Conservation (phyloP, 495 filamentous ascomycete genomes). For the Tuber indicum region DNA sequence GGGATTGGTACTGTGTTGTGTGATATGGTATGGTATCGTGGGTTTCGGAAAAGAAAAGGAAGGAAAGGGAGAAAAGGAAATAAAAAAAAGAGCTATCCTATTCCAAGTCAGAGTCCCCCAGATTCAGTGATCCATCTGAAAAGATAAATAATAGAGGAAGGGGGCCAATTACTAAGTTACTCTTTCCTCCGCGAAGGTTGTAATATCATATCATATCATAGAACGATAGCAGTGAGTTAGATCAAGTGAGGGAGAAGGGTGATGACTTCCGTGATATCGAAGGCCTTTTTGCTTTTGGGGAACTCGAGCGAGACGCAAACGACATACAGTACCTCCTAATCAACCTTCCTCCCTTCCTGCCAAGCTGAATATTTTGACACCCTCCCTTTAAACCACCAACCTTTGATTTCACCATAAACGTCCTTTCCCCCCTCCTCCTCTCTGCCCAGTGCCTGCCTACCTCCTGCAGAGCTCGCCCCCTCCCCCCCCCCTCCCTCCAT, state of each 20-base stretch:
- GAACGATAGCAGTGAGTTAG: neutral
- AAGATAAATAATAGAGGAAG: neutral
- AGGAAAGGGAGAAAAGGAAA: neutral
- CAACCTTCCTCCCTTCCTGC: conserved; percentile 2
- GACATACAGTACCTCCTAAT: neutral
- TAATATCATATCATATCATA: neutral
- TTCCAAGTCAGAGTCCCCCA: neutral
- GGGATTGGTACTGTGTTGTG: neutral
- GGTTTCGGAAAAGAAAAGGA: neutral
- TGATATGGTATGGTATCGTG: conserved; percentile 2
- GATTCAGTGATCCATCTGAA: conserved; percentile 1
- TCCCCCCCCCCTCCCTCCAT: neutral
- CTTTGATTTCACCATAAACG: conserved; percentile 2
- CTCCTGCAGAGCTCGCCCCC: neutral
- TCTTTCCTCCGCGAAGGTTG: neutral
- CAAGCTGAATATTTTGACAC: conserved; percentile 4
- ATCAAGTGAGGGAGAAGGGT: neutral
- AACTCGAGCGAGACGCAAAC: neutral
- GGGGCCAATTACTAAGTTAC: neutral
- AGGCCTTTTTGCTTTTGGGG: conserved; percentile 3
- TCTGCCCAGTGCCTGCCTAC: neutral
- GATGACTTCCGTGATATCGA: conserved; percentile 4
- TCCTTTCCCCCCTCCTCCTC: neutral
- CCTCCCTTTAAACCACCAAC: neutral
- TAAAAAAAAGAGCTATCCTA: conserved; percentile 1